Evolutionary conservation across 306 rosid genomes (phyloP).

Genomic region (Trichosanthes cucumerina): DNA sequence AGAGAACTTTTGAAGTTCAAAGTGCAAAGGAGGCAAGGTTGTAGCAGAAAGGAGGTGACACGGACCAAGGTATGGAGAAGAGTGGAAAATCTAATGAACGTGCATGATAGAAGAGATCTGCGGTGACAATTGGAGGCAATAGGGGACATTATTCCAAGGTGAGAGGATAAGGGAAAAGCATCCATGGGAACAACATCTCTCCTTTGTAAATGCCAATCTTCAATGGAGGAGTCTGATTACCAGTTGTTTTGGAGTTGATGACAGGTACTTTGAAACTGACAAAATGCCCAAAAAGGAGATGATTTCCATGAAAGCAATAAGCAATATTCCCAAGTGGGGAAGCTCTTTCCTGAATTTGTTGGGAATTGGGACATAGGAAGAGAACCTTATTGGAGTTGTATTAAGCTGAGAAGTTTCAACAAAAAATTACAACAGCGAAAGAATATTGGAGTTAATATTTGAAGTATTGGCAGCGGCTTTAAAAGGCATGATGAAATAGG

Average conservation of each 20-base stretch:
- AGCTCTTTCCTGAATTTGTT: background rate
- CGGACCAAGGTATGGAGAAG: background rate
- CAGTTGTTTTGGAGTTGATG: background rate
- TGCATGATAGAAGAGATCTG: background rate
- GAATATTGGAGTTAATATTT: background rate
- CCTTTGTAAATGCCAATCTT: background rate
- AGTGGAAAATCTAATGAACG: background rate
- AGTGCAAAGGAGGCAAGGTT: background rate
- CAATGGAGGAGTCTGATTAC: background rate
- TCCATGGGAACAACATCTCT: background rate
- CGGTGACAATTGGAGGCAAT: background rate
- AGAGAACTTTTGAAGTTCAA: background rate
- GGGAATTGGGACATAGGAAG: background rate
- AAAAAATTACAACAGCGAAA: background rate
- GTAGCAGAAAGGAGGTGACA: background rate
- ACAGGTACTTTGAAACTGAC: background rate
- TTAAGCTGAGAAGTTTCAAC: background rate
- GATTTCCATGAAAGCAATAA: background rate
- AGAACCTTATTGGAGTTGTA: background rate
- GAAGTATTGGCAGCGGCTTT: background rate
- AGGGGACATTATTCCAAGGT: background rate
- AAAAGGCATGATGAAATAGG: background rate
- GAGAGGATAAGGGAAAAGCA: background rate
- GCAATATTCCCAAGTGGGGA: background rate
- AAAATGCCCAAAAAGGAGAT: background rate